These are phyloP conservation scores for Leptoxyphium fumago DNA, from an alignment of 2,329 filamentous ascomycete species.

Conservation along the genomic window DNA sequence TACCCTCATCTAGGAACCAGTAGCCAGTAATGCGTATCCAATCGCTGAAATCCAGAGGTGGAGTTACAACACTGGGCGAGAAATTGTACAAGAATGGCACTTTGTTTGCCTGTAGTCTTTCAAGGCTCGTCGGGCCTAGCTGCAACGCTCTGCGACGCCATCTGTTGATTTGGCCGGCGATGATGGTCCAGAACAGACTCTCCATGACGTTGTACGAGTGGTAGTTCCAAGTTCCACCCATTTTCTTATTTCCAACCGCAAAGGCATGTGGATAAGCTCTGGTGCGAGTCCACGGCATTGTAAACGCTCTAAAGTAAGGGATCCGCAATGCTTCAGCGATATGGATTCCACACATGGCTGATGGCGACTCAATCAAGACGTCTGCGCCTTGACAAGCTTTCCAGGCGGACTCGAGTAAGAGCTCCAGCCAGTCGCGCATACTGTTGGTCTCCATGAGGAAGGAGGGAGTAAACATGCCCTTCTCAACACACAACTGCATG, in stretches of 20 bases:
- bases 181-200: conserved; percentile 91
- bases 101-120: conserved; percentile 90
- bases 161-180: conserved; percentile 75
- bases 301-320: conserved; percentile 93
- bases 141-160: conserved; percentile 76
- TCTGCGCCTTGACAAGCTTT: conserved; percentile 73
- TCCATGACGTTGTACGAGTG: conserved; percentile 95
- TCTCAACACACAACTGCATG: conserved; percentile 91
- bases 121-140: conserved; percentile 65
- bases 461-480: conserved; percentile 89
- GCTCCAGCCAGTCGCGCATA: conserved; percentile 91
- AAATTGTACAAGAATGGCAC: conserved; percentile 99
- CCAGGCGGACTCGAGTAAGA: conserved; percentile 70
- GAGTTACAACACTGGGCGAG: conserved; percentile 82
- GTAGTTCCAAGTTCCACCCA: conserved; percentile 91
- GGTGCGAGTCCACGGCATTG: conserved; percentile 97
- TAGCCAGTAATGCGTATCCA: conserved; percentile 97
- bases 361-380: conserved; percentile 85
- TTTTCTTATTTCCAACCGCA: conserved; percentile 79
- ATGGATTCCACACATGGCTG: conserved; percentile 94
- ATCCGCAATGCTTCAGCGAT: conserved; percentile 87
- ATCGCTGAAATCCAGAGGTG: conserved; percentile 87
- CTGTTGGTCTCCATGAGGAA: conserved; percentile 84
- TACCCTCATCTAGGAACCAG: conserved; percentile 81
- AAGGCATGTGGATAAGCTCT: conserved; percentile 94